Evolutionary conservation across 2,329 filamentous ascomycete species (phyloP), one percentile per base, ranked within the genome.

Genomic region (Ustulina deusta): DNA sequence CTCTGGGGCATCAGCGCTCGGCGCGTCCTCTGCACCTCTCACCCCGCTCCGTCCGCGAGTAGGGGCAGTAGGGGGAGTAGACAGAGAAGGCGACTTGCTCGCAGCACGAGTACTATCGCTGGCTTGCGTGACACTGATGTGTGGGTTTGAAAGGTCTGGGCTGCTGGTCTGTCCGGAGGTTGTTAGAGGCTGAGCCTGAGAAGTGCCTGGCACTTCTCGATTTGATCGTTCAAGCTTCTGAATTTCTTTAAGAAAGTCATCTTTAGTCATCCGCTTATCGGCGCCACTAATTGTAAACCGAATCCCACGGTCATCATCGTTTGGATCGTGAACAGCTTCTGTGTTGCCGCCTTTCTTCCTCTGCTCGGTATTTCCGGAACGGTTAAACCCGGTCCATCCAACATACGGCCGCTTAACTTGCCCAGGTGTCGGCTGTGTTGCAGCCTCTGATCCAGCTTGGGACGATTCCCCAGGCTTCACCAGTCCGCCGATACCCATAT

Each of bases 191-290:
- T 61, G 42, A 25, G 38, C 60, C 17, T 38, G 17, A 1, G 32
- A 29, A n/a, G 57, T 29, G 17, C 6, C 54, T 4, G 88, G 80
- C 1, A 88, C 83, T 66, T 87, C 84, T 40, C 81, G 82, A 15
- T 89, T 88, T 74, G 88, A 88, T 27, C 87, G 86, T 76, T 95
- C 91, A 67, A 95, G 84, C 70, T 89, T 87, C 71, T 89, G 88
- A 75, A 96, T 90, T 76, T 93, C 89, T 54, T 86, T 83, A 68
- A 96, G 89, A 76, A 96, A 95, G 75, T 94, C 91, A 4, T 90
- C 88, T 80, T 94, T 94, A 69, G 87, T 94, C 87, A 96, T 91
- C 55, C 92, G 88, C 69, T 86, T 84, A 6, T 91, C 91, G n/a
- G 89, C 87, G 38, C 90, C 89, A 51, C 86, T 88, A 70, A 95